These are phyloP conservation scores for Pharus latifolius DNA, from an alignment of 176 grass and related monocot species.

Conservation along the genomic window DNA sequence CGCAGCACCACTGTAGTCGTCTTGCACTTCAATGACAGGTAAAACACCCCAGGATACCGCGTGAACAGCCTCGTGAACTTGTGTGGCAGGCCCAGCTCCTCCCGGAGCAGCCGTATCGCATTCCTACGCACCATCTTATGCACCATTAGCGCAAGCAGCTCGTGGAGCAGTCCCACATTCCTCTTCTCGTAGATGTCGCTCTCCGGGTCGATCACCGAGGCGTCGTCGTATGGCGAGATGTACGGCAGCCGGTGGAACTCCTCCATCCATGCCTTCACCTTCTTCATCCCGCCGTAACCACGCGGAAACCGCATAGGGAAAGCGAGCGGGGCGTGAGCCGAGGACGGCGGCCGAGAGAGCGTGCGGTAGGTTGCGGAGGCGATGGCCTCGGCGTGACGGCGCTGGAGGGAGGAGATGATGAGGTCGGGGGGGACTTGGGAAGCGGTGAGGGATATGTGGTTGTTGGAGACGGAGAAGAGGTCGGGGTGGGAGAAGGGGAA, in stretches of 20 bases:
- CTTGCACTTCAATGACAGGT: slow-evolving; percentile 86
- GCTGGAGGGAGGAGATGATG: slow-evolving; percentile 59
- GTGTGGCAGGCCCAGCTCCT: slow-evolving; percentile 76
- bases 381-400: slow-evolving; percentile 33
- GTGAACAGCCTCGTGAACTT: slow-evolving; percentile 88
- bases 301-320: slow-evolving; percentile 91
- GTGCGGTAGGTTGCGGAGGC: slow-evolving; percentile 46
- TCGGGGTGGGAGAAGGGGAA: slow-evolving; percentile 45
- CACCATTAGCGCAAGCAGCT: slow-evolving; percentile 74
- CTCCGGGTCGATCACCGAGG: slow-evolving; percentile 64
- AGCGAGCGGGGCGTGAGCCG: slow-evolving; percentile 50
- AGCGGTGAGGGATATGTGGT: slow-evolving; percentile 32
- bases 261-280: slow-evolving; percentile 92
- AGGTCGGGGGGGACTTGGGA: slow-evolving; percentile 40
- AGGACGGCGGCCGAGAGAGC: slow-evolving; percentile 52
- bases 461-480: slow-evolving; percentile 53
- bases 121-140: slow-evolving; percentile 91
- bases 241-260: slow-evolving; percentile 89
- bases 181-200: slow-evolving; percentile 98
- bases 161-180: slow-evolving; percentile 70
- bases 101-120: slow-evolving; percentile 57
- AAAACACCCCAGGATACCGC: slow-evolving; percentile 77
- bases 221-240: slow-evolving; percentile 76
- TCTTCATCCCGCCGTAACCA: slow-evolving; percentile 86
- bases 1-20: slow-evolving; percentile 70